Evolutionary conservation across 2,329 filamentous ascomycete genomes (phyloP).

Genomic region (Lojkania enalia): DNA sequence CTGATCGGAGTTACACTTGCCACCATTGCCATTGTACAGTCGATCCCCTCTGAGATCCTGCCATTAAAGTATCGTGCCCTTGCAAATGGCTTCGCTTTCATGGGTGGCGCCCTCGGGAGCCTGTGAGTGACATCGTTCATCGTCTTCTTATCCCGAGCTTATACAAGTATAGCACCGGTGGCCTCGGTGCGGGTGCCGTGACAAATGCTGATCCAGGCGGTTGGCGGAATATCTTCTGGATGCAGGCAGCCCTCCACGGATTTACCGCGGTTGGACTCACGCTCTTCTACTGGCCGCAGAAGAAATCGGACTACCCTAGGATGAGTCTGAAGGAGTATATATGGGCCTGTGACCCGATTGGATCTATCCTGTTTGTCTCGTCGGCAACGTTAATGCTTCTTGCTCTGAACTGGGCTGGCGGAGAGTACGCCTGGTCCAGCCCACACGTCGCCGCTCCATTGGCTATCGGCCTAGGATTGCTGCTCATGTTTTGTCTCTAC

Average conservation of each 20-base stretch:
- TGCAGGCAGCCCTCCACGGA: constrained; percentile 59
- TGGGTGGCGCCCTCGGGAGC: constrained; percentile 57
- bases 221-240: constrained; percentile 63
- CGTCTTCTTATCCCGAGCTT: constrained; percentile 1
- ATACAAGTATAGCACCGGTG: constrained; percentile 46
- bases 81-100: constrained; percentile 58
- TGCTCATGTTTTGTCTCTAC: constrained; percentile 33
- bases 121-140: constrained; percentile 46
- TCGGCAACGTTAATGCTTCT: constrained; percentile 33
- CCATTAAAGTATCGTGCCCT: constrained; percentile 61
- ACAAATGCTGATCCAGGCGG: constrained; percentile 53
- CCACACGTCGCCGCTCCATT: constrained; percentile 32
- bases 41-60: constrained; percentile 61
- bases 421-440: constrained; percentile 28
- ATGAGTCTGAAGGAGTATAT: constrained; percentile 30
- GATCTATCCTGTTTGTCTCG: constrained; percentile 28
- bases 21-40: constrained; percentile 59
- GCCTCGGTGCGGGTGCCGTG: constrained; percentile 56
- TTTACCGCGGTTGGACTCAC: constrained; percentile 54
- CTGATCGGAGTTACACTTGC: constrained; percentile 59
- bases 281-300: constrained; percentile 40
- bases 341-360: constrained; percentile 39
- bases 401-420: constrained; percentile 37
- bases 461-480: constrained; percentile 24
- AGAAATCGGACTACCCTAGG: constrained; percentile 28